Evolutionary conservation across 148 eudicot species (phyloP).

Genomic region (Chenopodium suecicum): DNA sequence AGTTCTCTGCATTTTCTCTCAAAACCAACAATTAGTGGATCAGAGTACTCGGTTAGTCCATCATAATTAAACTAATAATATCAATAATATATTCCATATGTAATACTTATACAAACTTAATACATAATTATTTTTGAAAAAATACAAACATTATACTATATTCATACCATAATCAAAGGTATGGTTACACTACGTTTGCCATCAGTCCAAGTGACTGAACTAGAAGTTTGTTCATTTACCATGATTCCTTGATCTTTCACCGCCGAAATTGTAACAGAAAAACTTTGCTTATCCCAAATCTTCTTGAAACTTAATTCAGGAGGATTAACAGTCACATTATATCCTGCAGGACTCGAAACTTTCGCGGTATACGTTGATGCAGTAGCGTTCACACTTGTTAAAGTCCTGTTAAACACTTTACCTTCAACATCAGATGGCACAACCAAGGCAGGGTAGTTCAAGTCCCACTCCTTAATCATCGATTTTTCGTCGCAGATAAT

Average conservation of each 20-base stretch:
- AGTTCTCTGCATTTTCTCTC: too few relatives aligned
- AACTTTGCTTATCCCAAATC: constrained; percentile 18
- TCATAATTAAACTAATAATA: too few relatives aligned
- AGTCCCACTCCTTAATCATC: constrained; percentile 15
- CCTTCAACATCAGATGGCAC: neutral
- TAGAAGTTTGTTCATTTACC: neutral
- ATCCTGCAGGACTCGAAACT: constrained; percentile 9
- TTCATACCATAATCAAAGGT: constrained; percentile 8
- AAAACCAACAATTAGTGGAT: too few relatives aligned
- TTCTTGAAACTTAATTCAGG: constrained; percentile 10
- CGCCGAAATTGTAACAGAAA: neutral
- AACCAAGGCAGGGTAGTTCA: constrained; percentile 32
- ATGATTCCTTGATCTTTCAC: neutral
- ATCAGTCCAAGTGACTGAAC: constrained; percentile 23
- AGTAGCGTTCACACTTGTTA: constrained; percentile 27
- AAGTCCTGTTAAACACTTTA: constrained; percentile 10
- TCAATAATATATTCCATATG: too few relatives aligned
- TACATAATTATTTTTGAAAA: too few relatives aligned
- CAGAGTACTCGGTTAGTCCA: too few relatives aligned
- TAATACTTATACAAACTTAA: too few relatives aligned
- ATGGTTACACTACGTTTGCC: constrained; percentile 19
- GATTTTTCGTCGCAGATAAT: constrained; percentile 12
- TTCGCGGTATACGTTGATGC: constrained; percentile 1
- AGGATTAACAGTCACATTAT: constrained; percentile 20
- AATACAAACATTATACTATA: too few relatives aligned